Conservation (phyloP, 495 filamentous ascomycete species). For the Penicillium waksmanii region DNA sequence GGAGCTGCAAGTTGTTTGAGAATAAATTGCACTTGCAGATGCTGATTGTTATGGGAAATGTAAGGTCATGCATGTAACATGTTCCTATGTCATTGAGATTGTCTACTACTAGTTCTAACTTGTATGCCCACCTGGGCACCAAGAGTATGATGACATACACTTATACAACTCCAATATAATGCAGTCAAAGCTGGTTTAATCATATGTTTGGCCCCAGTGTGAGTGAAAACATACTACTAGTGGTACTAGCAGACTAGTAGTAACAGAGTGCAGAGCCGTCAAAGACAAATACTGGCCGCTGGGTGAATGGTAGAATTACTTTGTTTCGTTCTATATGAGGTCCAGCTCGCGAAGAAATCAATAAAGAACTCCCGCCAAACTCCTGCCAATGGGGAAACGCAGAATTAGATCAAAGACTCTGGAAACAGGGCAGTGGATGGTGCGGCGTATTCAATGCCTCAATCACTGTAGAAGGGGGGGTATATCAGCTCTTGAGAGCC, state of each 20-base stretch:
- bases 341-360: slow-evolving; percentile 23
- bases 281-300: background rate
- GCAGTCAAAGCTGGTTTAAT: no score
- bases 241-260: background rate
- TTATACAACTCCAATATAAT: no score
- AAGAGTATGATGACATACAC: no score
- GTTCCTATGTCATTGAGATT: background rate
- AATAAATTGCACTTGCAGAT: no score
- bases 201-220: no score
- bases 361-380: slow-evolving; percentile 20
- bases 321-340: slow-evolving; percentile 24
- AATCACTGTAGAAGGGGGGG: background rate
- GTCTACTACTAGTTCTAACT: background rate
- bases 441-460: no score
- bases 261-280: background rate
- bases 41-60: no score
- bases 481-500: slow-evolving; percentile 79
- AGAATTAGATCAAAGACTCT: background rate
- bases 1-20: background rate
- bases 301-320: slow-evolving; percentile 4
- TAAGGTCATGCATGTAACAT: no score
- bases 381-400: slow-evolving; percentile 20
- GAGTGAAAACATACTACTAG: no score
- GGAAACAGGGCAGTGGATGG: background rate
- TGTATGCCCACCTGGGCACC: background rate